Evolutionary conservation across 805 yeast species (phyloP).

Genomic region (Spathaspora passalidarum): DNA sequence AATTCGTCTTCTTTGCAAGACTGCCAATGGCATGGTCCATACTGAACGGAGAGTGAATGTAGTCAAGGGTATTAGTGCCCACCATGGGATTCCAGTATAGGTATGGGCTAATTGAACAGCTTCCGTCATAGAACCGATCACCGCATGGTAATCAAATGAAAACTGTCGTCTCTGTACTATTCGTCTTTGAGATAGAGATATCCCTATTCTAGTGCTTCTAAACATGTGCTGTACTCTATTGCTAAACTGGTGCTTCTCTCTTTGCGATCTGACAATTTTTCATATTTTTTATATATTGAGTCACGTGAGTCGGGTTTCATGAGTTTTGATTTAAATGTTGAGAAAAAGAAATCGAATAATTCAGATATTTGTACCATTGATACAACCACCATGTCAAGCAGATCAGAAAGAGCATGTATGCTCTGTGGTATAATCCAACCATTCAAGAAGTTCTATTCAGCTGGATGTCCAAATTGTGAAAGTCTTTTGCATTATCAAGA

Average conservation of each 20-base stretch:
- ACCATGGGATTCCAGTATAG: slow-evolving; percentile 74
- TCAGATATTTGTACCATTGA: not conserved
- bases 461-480: slow-evolving; percentile 97
- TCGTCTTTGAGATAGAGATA: not conserved
- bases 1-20: slow-evolving; percentile 64
- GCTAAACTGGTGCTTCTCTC: not conserved
- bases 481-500: slow-evolving; percentile 72
- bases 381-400: slow-evolving; percentile 39
- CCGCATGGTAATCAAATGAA: slow-evolving; percentile 29
- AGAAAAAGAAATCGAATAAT: not conserved
- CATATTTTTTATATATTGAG: not conserved
- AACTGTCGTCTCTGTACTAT: slow-evolving; percentile 14
- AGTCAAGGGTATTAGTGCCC: slow-evolving; percentile 69
- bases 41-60: slow-evolving; percentile 63
- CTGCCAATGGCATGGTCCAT: slow-evolving; percentile 76
- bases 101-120: slow-evolving; percentile 49
- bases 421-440: slow-evolving; percentile 91
- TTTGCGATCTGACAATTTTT: not conserved
- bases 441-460: slow-evolving; percentile 64
- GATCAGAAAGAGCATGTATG: slow-evolving; percentile 94
- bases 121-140: slow-evolving; percentile 32
- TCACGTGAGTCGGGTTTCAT: not conserved
- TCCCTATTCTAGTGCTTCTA: not conserved
- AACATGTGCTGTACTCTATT: not conserved
- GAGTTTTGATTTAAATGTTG: not conserved